Conservation (phyloP, 2,329 filamentous ascomycete species). For the Hymenoscyphus salicellus region DNA sequence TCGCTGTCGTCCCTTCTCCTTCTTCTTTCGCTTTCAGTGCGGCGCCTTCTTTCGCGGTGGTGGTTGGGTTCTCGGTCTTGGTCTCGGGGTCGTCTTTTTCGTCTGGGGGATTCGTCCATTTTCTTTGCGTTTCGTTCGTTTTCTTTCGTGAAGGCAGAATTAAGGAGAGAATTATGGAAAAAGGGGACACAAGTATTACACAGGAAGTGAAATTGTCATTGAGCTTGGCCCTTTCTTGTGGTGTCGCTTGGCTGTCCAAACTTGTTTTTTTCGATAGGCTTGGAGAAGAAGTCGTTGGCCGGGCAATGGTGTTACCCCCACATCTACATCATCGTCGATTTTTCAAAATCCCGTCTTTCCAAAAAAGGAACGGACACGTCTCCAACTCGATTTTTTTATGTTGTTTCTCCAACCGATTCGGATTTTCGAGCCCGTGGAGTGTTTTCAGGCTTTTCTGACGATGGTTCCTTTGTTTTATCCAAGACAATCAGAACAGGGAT, state of each 20-base stretch:
- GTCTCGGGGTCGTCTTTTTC: slow-evolving; percentile 27
- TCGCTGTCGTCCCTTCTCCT: slow-evolving; percentile 20
- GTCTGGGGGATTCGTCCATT: slow-evolving; percentile 31
- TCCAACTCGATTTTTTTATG: too few relatives aligned
- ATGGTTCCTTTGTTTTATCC: not conserved
- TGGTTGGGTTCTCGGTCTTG: not conserved
- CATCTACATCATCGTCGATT: not conserved
- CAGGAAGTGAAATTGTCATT: not conserved
- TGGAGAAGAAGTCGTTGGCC: not conserved
- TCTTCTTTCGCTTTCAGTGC: slow-evolving; percentile 6
- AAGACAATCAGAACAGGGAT: not conserved
- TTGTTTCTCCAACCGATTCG: too few relatives aligned
- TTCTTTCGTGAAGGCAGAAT: not conserved
- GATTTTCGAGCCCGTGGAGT: too few relatives aligned
- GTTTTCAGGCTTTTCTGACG: not conserved
- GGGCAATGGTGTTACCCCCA: not conserved
- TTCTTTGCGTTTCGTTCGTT: slow-evolving; percentile 4
- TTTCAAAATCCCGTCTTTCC: not conserved
- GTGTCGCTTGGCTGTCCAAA: not conserved
- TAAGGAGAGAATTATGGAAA: not conserved
- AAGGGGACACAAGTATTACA: not conserved
- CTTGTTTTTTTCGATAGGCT: slow-evolving; percentile 10
- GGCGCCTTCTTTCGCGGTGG: slow-evolving; percentile 8
- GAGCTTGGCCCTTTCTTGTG: not conserved
- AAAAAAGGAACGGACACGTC: too few relatives aligned